These are phyloP conservation scores for Podospora bellae-mahoneyi DNA, from an alignment of 495 filamentous ascomycete genomes.

Conservation along the genomic window DNA sequence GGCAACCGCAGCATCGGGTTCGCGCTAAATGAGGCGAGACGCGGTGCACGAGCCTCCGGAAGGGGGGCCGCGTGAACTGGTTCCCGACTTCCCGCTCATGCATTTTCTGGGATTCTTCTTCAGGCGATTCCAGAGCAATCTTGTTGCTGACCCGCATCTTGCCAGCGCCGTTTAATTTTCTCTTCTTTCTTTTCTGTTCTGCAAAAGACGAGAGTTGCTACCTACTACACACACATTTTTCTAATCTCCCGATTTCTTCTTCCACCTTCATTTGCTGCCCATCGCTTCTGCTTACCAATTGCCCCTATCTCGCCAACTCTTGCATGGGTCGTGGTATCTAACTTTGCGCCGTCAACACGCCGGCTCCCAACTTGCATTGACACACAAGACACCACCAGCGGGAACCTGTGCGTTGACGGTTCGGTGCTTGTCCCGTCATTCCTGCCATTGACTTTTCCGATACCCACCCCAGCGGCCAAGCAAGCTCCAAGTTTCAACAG, in stretches of 20 bases:
- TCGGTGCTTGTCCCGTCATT: background rate
- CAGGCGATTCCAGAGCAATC: background rate
- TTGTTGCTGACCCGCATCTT: constrained; percentile 9
- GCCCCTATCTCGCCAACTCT: constrained; percentile 1
- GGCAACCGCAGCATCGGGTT: constrained; percentile 1
- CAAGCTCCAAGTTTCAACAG: background rate
- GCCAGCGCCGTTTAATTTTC: background rate
- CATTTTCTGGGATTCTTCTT: background rate
- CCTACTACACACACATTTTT: background rate
- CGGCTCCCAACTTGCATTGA: constrained; percentile 5
- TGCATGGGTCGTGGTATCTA: background rate
- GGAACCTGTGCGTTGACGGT: constrained; percentile 13
- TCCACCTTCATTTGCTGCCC: background rate
- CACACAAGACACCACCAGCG: constrained; percentile 12
- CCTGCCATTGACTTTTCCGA: background rate
- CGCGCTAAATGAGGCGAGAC: constrained; percentile 3
- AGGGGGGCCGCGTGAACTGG: background rate
- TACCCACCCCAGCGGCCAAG: constrained; percentile 3
- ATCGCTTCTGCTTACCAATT: background rate
- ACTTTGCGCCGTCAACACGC: constrained; percentile 15
- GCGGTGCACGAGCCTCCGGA: constrained; percentile 1
- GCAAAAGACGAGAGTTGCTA: background rate
- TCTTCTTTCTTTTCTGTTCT: background rate
- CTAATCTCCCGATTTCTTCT: background rate
- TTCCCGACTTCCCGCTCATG: background rate